Conservation (phyloP, 441 rosid genomes). For the Geranium incanum region DNA sequence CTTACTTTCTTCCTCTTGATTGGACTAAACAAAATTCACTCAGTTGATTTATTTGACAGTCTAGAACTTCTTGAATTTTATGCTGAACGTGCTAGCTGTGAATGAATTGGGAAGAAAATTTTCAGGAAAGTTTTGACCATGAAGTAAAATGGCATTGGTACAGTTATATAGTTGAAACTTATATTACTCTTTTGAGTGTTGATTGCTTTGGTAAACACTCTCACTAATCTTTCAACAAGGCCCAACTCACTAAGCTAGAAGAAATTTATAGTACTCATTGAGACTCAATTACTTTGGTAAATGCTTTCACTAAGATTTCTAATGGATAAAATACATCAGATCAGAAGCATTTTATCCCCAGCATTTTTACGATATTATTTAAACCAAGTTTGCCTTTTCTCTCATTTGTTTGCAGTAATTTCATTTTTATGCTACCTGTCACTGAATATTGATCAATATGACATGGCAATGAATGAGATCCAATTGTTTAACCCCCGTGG, state of each 20-base stretch:
- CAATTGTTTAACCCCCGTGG: not conserved
- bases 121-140: not conserved
- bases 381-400: not conserved
- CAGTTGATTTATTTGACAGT: not conserved
- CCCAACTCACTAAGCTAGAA: not conserved
- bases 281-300: not conserved
- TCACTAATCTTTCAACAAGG: not conserved
- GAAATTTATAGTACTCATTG: not conserved
- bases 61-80: not conserved
- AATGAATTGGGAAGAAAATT: not conserved
- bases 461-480: not conserved
- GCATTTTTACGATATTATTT: not conserved
- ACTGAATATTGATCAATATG: not conserved
- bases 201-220: not conserved
- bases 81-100: not conserved
- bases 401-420: not conserved
- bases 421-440: not conserved
- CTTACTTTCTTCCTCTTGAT: not conserved
- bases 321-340: not conserved
- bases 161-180: not conserved
- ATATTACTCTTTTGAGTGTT: not conserved
- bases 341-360: not conserved
- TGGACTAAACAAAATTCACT: not conserved
- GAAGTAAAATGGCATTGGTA: not conserved
- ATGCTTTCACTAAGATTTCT: not conserved